Percentiles rank a stretch among this genome's conserved stretches.
phyloP scores from a whole-genome alignment of 345 rosid genomes.

The Citrus hindsii region DNA sequence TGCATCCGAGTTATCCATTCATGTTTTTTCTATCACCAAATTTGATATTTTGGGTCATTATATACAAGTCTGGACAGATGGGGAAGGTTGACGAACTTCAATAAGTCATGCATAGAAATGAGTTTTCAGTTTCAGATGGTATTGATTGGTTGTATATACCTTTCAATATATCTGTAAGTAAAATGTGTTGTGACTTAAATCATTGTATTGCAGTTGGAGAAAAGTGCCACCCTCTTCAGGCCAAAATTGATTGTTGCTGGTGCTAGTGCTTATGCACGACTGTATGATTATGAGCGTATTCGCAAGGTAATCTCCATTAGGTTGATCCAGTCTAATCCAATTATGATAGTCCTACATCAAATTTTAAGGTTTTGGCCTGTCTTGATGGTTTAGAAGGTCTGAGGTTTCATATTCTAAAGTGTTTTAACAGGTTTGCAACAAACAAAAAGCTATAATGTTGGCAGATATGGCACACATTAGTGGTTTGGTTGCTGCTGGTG shows the following conservation, averaged over 20 bases:
- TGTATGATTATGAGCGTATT: conserved; percentile 87
- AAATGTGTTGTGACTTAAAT: conserved; percentile 10
- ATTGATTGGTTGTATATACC: not conserved
- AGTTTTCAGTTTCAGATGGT: not conserved
- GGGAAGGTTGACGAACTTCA: not conserved
- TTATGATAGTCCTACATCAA: not conserved
- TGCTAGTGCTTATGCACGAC: conserved; percentile 94
- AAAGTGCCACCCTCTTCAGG: conserved; percentile 90
- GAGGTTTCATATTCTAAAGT: conserved; percentile 8
- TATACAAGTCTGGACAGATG: not conserved
- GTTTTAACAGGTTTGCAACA: conserved; percentile 80
- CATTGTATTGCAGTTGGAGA: conserved; percentile 68
- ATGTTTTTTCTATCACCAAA: not conserved
- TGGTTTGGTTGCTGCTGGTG: conserved; percentile 94
- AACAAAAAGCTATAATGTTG: conserved; percentile 85
- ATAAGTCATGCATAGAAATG: not conserved
- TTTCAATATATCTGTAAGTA: not conserved
- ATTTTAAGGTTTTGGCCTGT: conserved; percentile 2
- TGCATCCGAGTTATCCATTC: not conserved
- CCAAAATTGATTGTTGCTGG: conserved; percentile 97
- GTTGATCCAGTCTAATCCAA: not conserved
- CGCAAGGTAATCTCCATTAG: conserved; percentile 56
- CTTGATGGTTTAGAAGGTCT: conserved; percentile 10
- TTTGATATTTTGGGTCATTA: not conserved
- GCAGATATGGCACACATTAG: conserved; percentile 99